phyloP scores from a whole-genome alignment of 2,329 filamentous ascomycete genomes.

The Verticillium isaacii region DNA sequence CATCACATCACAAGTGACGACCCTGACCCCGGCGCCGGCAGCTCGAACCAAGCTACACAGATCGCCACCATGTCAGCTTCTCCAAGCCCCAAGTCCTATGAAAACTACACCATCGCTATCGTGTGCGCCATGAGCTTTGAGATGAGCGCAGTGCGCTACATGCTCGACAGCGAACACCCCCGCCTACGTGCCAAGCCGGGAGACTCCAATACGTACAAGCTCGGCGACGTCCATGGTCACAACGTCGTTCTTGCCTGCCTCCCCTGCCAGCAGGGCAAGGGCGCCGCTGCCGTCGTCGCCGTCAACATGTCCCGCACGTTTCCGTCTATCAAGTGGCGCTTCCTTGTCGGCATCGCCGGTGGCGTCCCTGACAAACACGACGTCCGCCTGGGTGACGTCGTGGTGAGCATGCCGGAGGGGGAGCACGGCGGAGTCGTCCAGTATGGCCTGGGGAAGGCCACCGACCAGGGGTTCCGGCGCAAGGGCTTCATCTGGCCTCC shows the following conservation, averaged over 20 bases:
- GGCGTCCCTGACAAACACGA: conserved; percentile 13
- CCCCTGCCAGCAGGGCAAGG: conserved; percentile 18
- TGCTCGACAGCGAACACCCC: conserved; percentile 10
- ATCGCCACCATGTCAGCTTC: no score
- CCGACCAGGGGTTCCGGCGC: background rate
- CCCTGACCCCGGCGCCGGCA: no score
- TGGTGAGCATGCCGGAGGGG: conserved; percentile 6
- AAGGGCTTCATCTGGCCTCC: conserved; percentile 14
- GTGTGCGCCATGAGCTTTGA: conserved; percentile 17
- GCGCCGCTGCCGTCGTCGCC: conserved; percentile 17
- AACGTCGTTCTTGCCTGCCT: conserved; percentile 22
- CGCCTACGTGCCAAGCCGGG: conserved; percentile 3
- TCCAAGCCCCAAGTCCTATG: no score
- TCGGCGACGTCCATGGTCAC: conserved; percentile 19
- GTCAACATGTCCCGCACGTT: conserved; percentile 18
- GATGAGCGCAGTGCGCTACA: conserved; percentile 20
- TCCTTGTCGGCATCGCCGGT: conserved; percentile 20
- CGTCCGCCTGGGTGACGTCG: conserved; percentile 14
- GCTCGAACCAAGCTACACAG: no score
- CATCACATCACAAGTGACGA: no score
- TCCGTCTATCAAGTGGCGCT: conserved; percentile 16
- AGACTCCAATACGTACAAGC: conserved; percentile 19
- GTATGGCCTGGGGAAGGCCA: conserved; percentile 2
- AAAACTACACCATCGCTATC: background rate
- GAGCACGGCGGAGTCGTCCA: conserved; percentile 6